Base-by-base conservation (phyloP, 1,139 yeast species). In the Taiozyma sp. region DNA sequence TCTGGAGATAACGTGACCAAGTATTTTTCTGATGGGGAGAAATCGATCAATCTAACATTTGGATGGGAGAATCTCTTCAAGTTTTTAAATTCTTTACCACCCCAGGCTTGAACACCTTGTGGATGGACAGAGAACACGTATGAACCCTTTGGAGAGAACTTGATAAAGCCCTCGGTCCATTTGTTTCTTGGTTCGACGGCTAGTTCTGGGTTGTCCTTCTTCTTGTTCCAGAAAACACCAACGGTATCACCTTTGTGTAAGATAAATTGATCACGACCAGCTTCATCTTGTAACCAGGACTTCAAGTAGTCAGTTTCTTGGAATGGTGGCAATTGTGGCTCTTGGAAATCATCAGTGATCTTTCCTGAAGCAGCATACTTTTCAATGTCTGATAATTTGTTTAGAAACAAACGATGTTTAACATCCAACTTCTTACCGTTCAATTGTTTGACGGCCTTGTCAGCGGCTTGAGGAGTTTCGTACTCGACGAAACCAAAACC, bases 91-190 rank as follows among this genome's bases (percentile, higher is more conserved):
- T 81, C 78, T 48, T 81, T 80, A 57, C 98, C 98, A 67, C 98
- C 99, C 96, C 98, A 93, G 39, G 95, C 80, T 69, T 91, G 96
- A 52, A 91, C 83, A 75, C 99, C 99, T 72, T 90, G 96, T 51
- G 92, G 91, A 70, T 93, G 97, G 65, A 91, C 79, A 2, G 97
- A 86, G 63, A 89, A 83, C 60, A 93, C 74, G 65, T 82, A 92
- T 28, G 95, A 85, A 70, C 99, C 99, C 71, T 84, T 84, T 64
- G 98, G 97, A 49, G 98, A 91, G 76, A 92, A 93, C 67, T 86
- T 85, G 63, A 92, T 88, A 61, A 84, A 88, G 58, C 89, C 86
- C 54, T 91, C 84, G 49, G 97, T 91, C 86, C 96, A 90, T 57
- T 85, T 84, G 60, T 78, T 76, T 73, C 92, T 80, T 62, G 96